These are phyloP conservation scores for Geotrichum histeridarum DNA, from an alignment of 1,139 yeast species.

Conservation along the genomic window DNA sequence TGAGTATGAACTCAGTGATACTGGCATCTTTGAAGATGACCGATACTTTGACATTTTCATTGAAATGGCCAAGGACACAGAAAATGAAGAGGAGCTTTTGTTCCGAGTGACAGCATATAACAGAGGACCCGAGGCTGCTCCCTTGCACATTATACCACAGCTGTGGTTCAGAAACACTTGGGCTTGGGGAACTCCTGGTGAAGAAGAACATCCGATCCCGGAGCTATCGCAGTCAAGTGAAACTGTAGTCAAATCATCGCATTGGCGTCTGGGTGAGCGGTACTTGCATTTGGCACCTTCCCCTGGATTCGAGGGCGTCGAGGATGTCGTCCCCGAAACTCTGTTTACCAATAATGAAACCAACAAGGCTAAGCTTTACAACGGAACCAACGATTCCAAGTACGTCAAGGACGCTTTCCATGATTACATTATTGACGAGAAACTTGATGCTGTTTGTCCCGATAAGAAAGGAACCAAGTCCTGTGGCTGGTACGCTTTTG, in stretches of 20 bases:
- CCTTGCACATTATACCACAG: slow-evolving; percentile 83
- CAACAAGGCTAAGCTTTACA: slow-evolving; percentile 63
- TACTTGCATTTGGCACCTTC: slow-evolving; percentile 78
- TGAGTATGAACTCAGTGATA: slow-evolving; percentile 72
- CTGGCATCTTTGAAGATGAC: slow-evolving; percentile 71
- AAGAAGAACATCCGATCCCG: slow-evolving; percentile 48
- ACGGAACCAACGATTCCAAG: slow-evolving; percentile 47
- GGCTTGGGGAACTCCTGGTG: slow-evolving; percentile 74
- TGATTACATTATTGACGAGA: slow-evolving; percentile 64
- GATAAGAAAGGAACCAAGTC: slow-evolving; percentile 65
- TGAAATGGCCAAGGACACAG: slow-evolving; percentile 85
- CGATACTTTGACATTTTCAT: slow-evolving; percentile 86
- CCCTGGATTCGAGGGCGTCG: slow-evolving; percentile 60
- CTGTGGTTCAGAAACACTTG: slow-evolving; percentile 85
- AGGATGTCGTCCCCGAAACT: slow-evolving; percentile 69
- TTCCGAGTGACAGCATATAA: slow-evolving; percentile 89
- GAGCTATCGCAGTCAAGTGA: slow-evolving; percentile 39
- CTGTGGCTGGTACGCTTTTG: slow-evolving; percentile 78
- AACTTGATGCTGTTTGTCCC: slow-evolving; percentile 63
- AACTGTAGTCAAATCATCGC: slow-evolving; percentile 54
- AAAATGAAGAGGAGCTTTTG: slow-evolving; percentile 72
- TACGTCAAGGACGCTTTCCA: slow-evolving; percentile 91
- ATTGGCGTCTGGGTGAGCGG: slow-evolving; percentile 68
- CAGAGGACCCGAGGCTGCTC: slow-evolving; percentile 78
- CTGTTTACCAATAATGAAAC: slow-evolving; percentile 90